Conservation (phyloP, 73 alveolate genomes). For the Durusdinium trenchii region DNA sequence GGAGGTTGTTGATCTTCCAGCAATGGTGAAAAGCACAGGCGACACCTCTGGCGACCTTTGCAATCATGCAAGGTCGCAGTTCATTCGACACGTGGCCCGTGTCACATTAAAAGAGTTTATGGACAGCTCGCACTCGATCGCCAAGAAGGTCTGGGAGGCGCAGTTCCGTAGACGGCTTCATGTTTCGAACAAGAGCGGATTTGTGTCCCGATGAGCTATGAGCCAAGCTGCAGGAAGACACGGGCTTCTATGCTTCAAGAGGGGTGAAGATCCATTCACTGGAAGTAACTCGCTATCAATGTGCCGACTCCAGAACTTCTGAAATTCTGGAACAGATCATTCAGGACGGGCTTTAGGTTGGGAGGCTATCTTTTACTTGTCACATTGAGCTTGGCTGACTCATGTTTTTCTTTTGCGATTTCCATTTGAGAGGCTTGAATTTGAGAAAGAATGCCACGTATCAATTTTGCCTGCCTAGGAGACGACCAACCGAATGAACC, state of each 20-base stretch:
- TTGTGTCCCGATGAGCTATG: too few relatives aligned
- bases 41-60: conserved; percentile 82
- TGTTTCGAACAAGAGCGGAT: too few relatives aligned
- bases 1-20: conserved; percentile 91
- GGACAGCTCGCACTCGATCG: conserved; percentile 88
- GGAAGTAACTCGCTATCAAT: conserved; percentile 91
- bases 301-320: conserved; percentile 70
- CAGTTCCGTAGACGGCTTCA: too few relatives aligned
- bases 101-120: conserved; percentile 86
- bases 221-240: too few relatives aligned
- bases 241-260: conserved; percentile 61
- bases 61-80: conserved; percentile 75
- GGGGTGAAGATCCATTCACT: conserved; percentile 87
- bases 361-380: neutral
- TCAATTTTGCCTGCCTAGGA: neutral
- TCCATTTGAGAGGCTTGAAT: neutral
- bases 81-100: conserved; percentile 70
- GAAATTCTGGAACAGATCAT: conserved; percentile 78
- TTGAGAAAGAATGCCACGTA: neutral
- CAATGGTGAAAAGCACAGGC: conserved; percentile 86
- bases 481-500: conserved; percentile 89
- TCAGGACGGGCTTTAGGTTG: conserved; percentile 10
- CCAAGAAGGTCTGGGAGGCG: conserved; percentile 81
- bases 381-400: neutral
- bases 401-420: neutral